Conservation (phyloP, 2,329 filamentous ascomycete genomes). For the Cladorrhinum sp. region DNA sequence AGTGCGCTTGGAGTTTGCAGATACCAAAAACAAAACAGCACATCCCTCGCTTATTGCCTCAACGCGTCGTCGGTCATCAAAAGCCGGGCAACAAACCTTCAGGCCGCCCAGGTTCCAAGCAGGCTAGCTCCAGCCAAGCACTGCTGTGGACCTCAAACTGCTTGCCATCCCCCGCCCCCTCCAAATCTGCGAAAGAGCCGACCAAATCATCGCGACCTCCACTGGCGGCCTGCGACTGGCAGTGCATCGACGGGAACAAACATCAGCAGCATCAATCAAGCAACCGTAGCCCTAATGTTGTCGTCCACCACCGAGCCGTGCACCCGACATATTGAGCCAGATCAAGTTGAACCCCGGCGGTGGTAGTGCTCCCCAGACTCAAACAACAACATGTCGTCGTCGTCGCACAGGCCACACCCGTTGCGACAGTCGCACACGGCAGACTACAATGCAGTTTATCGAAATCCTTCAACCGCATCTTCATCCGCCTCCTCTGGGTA, state of each 20-base stretch:
- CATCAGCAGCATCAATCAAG: background rate
- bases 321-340: slow-evolving; percentile 25
- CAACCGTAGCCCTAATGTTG: slow-evolving; percentile 27
- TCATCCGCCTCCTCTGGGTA: slow-evolving; percentile 69
- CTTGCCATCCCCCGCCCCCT: background rate
- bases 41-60: background rate
- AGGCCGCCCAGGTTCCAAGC: background rate
- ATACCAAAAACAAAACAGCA: background rate
- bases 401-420: slow-evolving; percentile 52
- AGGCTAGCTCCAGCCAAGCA: background rate
- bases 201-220: background rate
- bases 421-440: slow-evolving; percentile 55
- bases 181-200: slow-evolving; percentile 5
- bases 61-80: background rate
- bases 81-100: background rate
- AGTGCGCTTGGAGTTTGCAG: slow-evolving; percentile 6
- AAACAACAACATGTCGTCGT: slow-evolving; percentile 38
- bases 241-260: background rate
- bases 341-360: slow-evolving; percentile 27
- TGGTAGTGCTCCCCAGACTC: slow-evolving; percentile 14
- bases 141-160: background rate
- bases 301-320: slow-evolving; percentile 26
- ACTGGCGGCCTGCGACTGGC: background rate
- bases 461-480: slow-evolving; percentile 68
- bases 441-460: slow-evolving; percentile 46